Evolutionary conservation across 2,329 filamentous ascomycete genomes (phyloP), one percentile per base, ranked within the genome.

Genomic region (Alternaria sp.): DNA sequence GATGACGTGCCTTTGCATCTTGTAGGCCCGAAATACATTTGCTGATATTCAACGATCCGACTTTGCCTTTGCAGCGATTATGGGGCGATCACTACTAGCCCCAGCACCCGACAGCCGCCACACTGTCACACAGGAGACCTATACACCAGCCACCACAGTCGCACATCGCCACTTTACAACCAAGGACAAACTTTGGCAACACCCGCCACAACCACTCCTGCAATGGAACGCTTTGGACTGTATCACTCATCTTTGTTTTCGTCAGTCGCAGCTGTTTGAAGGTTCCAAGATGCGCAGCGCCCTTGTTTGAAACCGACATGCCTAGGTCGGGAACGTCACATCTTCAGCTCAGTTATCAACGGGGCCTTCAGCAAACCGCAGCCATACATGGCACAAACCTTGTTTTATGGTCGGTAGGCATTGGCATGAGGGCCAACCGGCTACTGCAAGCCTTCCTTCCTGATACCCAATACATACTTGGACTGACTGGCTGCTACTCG

Each of bases 181-280:
- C 44, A 36, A 36, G 44, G 34, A 23, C 44, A 36, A 13, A 24
- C 44, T 31, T 36, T 29, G 34, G 11, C 7, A n/a, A 52, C 17
- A 7, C 36, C 54, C 46, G 40, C 54, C 39, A 41, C 39, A 37
- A 39, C 39, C 39, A 29, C 46, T 51, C 39, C 54, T 45, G 51
- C 46, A 51, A 44, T 52, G n/a, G 37, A 56, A 44, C 46, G 3
- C 44, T 48, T 17, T 21, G 13, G 11, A 34, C 23, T 24, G 33
- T n/a, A 48, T 34, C 44, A n/a, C 44, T 48, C 44, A 48, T 48
- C 21, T 26, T 31, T 13, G 44, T 24, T 48, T 48, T 24, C 21
- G 21, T 34, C 29, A 21, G 44, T 36, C 21, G 44, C 21, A 48
- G 23, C 31, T 17, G 17, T 17, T 17, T 17, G 17, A 17, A 17